phyloP scores from a whole-genome alignment of 805 yeast genomes.

The Naumovozyma dairenensis region DNA sequence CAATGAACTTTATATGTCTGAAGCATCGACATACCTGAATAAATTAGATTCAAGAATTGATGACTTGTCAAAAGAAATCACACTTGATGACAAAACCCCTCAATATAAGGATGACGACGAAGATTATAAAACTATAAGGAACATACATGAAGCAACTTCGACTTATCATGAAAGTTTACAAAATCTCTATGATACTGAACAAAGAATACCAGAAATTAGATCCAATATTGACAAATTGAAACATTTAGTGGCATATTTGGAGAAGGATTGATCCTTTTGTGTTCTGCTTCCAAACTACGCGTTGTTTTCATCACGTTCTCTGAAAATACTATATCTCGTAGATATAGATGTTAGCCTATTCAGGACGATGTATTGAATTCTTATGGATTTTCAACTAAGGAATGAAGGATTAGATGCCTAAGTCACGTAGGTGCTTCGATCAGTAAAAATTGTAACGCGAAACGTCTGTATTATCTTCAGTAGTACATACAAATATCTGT shows the following conservation, averaged over 20 bases:
- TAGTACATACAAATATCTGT: no score
- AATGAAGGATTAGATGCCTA: no score
- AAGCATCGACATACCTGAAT: slow-evolving; percentile 23
- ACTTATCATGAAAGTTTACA: slow-evolving; percentile 6
- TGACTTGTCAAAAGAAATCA: slow-evolving; percentile 3
- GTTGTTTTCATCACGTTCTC: no score
- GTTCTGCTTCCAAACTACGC: no score
- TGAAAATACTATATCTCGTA: no score
- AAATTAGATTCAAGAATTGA: slow-evolving; percentile 16
- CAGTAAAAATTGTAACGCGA: no score
- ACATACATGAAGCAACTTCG: slow-evolving; percentile 4
- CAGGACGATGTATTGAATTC: no score
- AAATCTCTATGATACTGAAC: slow-evolving; percentile 8
- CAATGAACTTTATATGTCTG: slow-evolving; percentile 28
- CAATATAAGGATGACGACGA: neutral
- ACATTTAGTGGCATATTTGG: slow-evolving; percentile 18
- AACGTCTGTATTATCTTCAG: no score
- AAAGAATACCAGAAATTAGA: slow-evolving; percentile 21
- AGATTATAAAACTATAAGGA: neutral
- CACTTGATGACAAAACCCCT: neutral
- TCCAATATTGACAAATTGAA: slow-evolving; percentile 22
- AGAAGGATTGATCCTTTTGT: neutral
- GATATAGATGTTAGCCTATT: no score
- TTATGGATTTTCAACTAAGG: no score
- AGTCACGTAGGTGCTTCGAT: no score